Base-by-base conservation (phyloP, 208 protist genomes). In the Wallacemonas sp. region DNA sequence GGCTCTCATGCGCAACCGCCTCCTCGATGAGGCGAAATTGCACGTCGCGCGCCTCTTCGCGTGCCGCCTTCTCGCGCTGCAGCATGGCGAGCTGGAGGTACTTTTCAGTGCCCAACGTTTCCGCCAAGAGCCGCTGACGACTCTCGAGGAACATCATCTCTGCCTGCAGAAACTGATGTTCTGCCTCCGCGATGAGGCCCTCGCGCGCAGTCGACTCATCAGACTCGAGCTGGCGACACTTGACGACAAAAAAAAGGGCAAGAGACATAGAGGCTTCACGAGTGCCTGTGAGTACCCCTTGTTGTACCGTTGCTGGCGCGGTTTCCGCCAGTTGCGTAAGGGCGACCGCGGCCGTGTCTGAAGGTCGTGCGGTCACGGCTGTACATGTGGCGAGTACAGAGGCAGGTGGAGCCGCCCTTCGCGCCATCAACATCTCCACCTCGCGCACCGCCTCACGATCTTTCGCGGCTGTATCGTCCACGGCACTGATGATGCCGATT, bases 1-100 rank as follows among this genome's bases (percentile, higher is more conserved):
- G 64, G 63, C 79, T 46, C 17, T 53, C 42, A 0, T 37, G 26
- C 0, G 70, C 41, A 26, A 79, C 75, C 0, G 76, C 55, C 21
- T 65, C 62, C 46, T 84, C 87, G 55, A 91, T 89, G n/a, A 54
- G 30, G 44, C 67, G 61, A 55, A 83, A 63, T 68, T 76, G 65
- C 55, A 38, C 41, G 3, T 33, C 59, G 21, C 71, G 67, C 41
- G 33, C 55, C 39, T 63, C 41, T 8, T 48, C 64, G 0, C 63
- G 70, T 32, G 61, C 27, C 27, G 75, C 65, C 36, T 75, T 70
- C n/a, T 69, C 73, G 38, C 66, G 66, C 33, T 68, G 63, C 50
- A 58, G 45, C 53, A 77, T 58, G 29, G 73, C 69, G 6, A 80
- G 68, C 46, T 66, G 69, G 1, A 52, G 54, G 0, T 76, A 66